These are phyloP conservation scores for Phytophthora hibernalis DNA, from an alignment of 352 stramenopile genomes.

Conservation along the genomic window DNA sequence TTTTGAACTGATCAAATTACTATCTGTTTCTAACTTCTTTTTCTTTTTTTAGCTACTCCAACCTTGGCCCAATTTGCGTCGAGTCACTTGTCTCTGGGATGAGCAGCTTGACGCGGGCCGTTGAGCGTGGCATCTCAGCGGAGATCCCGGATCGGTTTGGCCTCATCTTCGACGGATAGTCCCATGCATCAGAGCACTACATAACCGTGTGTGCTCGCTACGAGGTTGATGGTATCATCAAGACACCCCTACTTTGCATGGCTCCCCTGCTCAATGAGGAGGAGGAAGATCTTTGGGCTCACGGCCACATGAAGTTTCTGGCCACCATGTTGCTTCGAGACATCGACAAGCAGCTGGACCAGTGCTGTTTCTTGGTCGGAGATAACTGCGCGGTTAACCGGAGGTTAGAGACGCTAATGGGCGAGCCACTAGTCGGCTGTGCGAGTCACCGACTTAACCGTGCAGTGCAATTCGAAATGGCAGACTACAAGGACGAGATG, in stretches of 20 bases:
- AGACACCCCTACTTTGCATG: not conserved
- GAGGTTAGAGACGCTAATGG: too few species aligned
- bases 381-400: too few species aligned
- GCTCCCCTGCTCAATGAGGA: not conserved
- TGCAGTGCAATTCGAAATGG: too few species aligned
- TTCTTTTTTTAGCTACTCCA: not conserved
- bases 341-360: not conserved
- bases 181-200: not conserved
- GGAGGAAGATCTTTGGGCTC: not conserved
- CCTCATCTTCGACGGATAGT: not conserved
- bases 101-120: not conserved
- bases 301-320: not conserved
- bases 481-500: too few species aligned
- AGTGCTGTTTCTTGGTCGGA: too few species aligned
- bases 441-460: too few species aligned
- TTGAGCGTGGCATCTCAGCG: not conserved
- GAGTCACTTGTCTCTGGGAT: not conserved
- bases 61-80: not conserved
- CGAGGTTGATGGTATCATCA: not conserved
- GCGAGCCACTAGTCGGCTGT: too few species aligned
- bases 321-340: not conserved
- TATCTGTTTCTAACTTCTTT: too few species aligned
- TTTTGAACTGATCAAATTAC: too few species aligned
- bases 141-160: not conserved
- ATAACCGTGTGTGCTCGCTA: not conserved